These are phyloP conservation scores for Mortierella sp. DNA, from an alignment of 371 early-diverging fungal genomes.

Conservation along the genomic window DNA sequence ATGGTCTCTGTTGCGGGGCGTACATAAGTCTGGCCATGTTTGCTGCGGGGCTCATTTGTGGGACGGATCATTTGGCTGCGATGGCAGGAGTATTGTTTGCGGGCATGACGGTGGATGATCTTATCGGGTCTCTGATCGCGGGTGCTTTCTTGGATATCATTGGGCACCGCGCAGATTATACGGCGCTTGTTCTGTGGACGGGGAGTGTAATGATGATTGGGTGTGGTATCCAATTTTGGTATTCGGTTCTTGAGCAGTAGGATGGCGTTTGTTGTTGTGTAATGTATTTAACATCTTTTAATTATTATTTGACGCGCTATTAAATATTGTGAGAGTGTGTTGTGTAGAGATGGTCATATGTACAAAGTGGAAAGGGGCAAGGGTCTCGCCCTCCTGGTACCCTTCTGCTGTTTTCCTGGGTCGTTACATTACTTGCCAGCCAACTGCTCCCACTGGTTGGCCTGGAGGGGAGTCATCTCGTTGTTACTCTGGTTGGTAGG, in stretches of 20 bases:
- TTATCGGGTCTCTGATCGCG: constrained; percentile 67
- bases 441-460: constrained; percentile 54
- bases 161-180: constrained; percentile 35
- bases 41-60: constrained; percentile 59
- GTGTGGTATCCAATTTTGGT: constrained; percentile 18
- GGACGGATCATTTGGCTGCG: constrained; percentile 57
- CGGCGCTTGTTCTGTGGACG: constrained; percentile 33
- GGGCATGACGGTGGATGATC: constrained; percentile 59
- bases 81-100: constrained; percentile 60
- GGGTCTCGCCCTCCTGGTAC: background rate
- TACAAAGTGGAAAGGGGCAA: background rate
- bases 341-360: background rate
- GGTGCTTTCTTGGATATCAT: constrained; percentile 63
- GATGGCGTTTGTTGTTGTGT: constrained; percentile 31
- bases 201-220: constrained; percentile 40
- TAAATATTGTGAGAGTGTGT: background rate
- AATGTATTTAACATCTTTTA: background rate
- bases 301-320: background rate
- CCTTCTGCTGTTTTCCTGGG: background rate
- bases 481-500: constrained; percentile 55
- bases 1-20: constrained; percentile 68
- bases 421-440: background rate
- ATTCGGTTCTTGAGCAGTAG: constrained; percentile 28
- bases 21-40: constrained; percentile 62
- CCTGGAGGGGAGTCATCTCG: constrained; percentile 45